Base-by-base conservation (phyloP, 1,284 basidiomycete species). In the Tilletiaria anomala region DNA sequence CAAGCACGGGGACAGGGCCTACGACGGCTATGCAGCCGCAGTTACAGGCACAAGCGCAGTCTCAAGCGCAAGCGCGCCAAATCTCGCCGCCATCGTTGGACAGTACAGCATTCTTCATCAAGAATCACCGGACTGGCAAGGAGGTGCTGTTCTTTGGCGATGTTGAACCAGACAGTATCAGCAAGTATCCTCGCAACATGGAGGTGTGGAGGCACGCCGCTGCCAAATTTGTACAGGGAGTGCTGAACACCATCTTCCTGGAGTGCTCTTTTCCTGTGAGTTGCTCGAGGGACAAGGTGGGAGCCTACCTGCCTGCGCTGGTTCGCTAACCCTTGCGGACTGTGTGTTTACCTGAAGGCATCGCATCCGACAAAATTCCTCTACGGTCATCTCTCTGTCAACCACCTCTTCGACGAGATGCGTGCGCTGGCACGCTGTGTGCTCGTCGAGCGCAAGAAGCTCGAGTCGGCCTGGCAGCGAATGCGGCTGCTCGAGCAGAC, bases 131-230 rank as follows among this genome's bases (percentile, higher is more conserved):
- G 6, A 52, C 53, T 21, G 59, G 59, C 38, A 47, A 44, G 20
- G 59, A 62, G 32, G 58, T 62, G 15, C 50, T 64, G 35, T 62
- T 65, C 45, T 53, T 65, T 37, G 61, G 61, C 22, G 61, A 65
- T 42, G 61, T 64, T 3, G 61, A 64, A 39, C 58, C 61, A 2
- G 61, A 64, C 40, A 47, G 50, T 31, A 45, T 64, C 5, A 53
- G 53, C 4, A 48, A 48, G 18, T 41, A 41, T 8, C 54, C 49
- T n/a, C 41, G 51, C 19, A 64, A 64, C 32, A 35, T 43, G 14
- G 42, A 42, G 12, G 51, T 64, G 3, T 64, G 61, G 61, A 39
- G 42, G n/a, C 48, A 56, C 19, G 56, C 60, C 1, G 59, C 59
- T 3, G 40, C 45, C 15, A 47, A 51, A 3, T 56, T 58, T 29